Conservation (phyloP, 805 yeast genomes). For the Wickerhamiella sergipiensis region DNA sequence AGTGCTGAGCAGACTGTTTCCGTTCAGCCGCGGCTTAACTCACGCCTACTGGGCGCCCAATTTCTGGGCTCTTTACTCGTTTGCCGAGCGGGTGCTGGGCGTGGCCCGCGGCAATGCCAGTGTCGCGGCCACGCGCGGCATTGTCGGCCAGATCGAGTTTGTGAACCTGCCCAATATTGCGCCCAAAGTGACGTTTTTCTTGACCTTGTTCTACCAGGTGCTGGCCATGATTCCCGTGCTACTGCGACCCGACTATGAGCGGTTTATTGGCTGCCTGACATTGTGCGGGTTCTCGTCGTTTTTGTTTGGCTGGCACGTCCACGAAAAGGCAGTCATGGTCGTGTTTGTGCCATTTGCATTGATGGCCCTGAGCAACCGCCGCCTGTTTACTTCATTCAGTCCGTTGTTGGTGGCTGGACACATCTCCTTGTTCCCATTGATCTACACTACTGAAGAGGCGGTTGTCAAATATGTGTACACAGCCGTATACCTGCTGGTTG, state of each 20-base stretch:
- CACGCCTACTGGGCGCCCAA: constrained; percentile 99
- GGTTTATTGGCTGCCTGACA: constrained; percentile 74
- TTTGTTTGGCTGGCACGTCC: constrained; percentile 97
- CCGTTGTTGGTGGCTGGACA: constrained; percentile 68
- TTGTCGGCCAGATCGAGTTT: constrained; percentile 84
- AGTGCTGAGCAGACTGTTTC: constrained; percentile 61
- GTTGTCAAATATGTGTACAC: constrained; percentile 65
- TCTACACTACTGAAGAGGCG: constrained; percentile 70
- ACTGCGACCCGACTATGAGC: constrained; percentile 46
- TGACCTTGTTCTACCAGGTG: constrained; percentile 75
- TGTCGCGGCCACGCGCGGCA: constrained; percentile 56
- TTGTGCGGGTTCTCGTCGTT: constrained; percentile 86
- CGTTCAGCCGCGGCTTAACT: constrained; percentile 87
- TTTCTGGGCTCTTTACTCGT: constrained; percentile 89
- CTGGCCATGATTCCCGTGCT: constrained; percentile 62
- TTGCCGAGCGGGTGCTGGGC: constrained; percentile 54
- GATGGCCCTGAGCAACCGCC: constrained; percentile 53
- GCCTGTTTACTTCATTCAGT: constrained; percentile 58
- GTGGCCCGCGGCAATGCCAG: constrained; percentile 20
- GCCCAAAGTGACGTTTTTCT: constrained; percentile 61
- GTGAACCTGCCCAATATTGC: constrained; percentile 65
- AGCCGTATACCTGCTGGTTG: constrained; percentile 71
- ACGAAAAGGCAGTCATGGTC: constrained; percentile 89
- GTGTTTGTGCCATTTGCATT: constrained; percentile 81
- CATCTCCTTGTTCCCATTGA: constrained; percentile 75